These are phyloP conservation scores for Claviceps pazoutovae DNA, from an alignment of 2,329 filamentous ascomycete species.

Conservation along the genomic window DNA sequence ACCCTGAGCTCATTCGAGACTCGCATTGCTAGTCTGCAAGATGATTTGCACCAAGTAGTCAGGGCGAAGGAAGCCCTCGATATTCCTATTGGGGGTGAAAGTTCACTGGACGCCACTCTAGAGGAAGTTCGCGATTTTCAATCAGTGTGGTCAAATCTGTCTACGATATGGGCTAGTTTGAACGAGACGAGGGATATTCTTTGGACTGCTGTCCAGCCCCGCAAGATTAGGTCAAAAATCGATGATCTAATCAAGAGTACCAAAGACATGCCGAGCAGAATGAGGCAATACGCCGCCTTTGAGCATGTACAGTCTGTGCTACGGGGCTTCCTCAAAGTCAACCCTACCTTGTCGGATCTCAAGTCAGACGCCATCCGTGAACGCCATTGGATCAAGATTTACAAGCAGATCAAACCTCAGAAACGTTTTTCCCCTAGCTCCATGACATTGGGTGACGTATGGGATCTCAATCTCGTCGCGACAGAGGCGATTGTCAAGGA, in stretches of 20 bases:
- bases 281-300: constrained; percentile 99
- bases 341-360: constrained; percentile 72
- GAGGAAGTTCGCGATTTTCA: constrained; percentile 98
- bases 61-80: constrained; percentile 96
- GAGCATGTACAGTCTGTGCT: constrained; percentile 92
- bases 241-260: constrained; percentile 94
- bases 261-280: constrained; percentile 96
- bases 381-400: constrained; percentile 94
- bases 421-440: constrained; percentile 89
- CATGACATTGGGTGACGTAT: constrained; percentile 95
- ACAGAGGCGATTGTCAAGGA: constrained; percentile 81
- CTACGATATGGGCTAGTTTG: constrained; percentile 91
- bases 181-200: constrained; percentile 85
- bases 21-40: constrained; percentile 71
- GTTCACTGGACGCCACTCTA: constrained; percentile 68
- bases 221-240: constrained; percentile 79
- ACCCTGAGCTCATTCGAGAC: constrained; percentile 72
- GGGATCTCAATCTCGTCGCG: constrained; percentile 83
- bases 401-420: constrained; percentile 83
- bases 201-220: constrained; percentile 90
- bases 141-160: constrained; percentile 91
- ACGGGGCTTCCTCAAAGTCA: constrained; percentile 80
- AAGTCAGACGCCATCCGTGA: constrained; percentile 95
- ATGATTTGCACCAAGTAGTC: constrained; percentile 83
- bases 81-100: constrained; percentile 65